phyloP scores from a whole-genome alignment of 768 basidiomycete genomes.

The Boletus rufocinnamomeus region DNA sequence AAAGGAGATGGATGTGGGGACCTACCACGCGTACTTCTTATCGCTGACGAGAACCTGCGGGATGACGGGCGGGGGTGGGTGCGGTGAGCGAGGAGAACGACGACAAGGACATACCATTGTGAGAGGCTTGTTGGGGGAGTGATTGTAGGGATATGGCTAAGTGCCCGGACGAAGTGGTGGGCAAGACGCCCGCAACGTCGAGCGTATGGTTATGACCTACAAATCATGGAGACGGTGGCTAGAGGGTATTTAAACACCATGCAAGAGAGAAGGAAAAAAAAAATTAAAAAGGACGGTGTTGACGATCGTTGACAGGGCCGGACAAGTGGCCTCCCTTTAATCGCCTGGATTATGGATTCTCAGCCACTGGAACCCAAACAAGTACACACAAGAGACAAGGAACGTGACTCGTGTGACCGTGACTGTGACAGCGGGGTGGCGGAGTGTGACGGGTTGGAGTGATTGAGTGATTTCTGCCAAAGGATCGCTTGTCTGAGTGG shows the following conservation, averaged over 20 bases:
- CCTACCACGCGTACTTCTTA: constrained; percentile 84
- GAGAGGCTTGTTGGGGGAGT: constrained; percentile 11
- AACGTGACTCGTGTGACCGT: constrained; percentile 4
- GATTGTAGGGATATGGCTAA: constrained; percentile 7
- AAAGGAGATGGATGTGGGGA: constrained; percentile 7
- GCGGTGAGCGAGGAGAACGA: background rate
- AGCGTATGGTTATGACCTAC: constrained; percentile 48
- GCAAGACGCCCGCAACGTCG: constrained; percentile 55
- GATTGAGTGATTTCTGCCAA: constrained; percentile 36
- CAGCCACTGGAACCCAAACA: constrained; percentile 32
- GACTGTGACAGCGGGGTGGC: constrained; percentile 16
- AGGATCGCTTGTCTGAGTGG: constrained; percentile 14
- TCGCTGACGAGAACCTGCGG: constrained; percentile 67
- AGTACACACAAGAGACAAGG: background rate
- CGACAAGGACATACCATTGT: constrained; percentile 45
- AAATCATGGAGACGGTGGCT: constrained; percentile 30
- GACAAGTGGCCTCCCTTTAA: constrained; percentile 26
- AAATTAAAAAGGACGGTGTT: constrained; percentile 44
- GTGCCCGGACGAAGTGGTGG: constrained; percentile 39
- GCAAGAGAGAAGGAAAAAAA: constrained; percentile 29
- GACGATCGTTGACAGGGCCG: constrained; percentile 52
- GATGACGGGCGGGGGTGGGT: background rate
- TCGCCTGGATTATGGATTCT: constrained; percentile 22
- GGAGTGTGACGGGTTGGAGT: constrained; percentile 7
- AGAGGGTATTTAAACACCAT: constrained; percentile 50